Evolutionary conservation across 1,284 basidiomycete genomes (phyloP), one percentile per base, ranked within the genome.

Genomic region (Xerocomus nothofagi): DNA sequence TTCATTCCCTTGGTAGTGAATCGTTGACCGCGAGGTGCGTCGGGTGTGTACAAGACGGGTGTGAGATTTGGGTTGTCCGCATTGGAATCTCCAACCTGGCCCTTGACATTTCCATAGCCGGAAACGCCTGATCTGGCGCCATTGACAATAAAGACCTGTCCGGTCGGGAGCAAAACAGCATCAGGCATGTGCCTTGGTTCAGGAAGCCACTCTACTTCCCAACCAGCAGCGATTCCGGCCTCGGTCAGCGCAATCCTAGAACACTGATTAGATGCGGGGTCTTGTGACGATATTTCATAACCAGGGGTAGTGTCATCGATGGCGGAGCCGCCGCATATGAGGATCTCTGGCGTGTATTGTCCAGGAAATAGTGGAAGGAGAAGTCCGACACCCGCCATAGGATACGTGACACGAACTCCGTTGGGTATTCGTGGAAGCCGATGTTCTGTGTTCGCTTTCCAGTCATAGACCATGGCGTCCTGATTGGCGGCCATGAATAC

Each of bases 401-500:
- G 90, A 65, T 93, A 93, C 0, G 88, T 90, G 30, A 92, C 80
- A 17, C 86, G 84, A 12, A 92, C 82, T 30, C 82, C 84, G 55
- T 92, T 91, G 3, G 91, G 91, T 53, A 93, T 77, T 38, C 65
- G 65, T 12, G 88, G 88, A 2, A 92, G 78, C 36, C 78, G 71
- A 18, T 65, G 71, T 65, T 92, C 90, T 0, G 68, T 76, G 59
- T 91, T 83, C 6, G 68, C 69, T 56, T 75, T 63, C 84, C 86
- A 88, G 64, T 92, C 77, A 61, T 92, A 93, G 52, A 93, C 81
- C 74, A 87, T 90, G 3, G 87, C 82, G 53, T 88, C 80, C 36
- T 73, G 80, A 62, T 93, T 93, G 2, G 90, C 91, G 17, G 86
- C 88, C 45, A 93, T 76, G 65, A 93, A 92, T 15, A 93, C 58